Evolutionary conservation across 2,329 filamentous ascomycete species (phyloP).

Genomic region (Aspergillaceae sp.): DNA sequence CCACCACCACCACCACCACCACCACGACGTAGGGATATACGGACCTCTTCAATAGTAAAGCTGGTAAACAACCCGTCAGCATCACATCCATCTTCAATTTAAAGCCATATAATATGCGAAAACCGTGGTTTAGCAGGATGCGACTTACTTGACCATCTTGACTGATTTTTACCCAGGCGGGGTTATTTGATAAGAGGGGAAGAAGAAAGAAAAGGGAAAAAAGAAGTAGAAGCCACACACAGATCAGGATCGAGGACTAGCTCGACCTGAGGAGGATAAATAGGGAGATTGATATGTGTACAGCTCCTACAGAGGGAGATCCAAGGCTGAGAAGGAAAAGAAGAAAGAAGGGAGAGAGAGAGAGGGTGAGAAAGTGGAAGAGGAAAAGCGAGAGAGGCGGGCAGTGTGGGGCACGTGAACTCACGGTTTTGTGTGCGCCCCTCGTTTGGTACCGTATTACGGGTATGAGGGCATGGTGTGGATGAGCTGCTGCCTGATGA

Average conservation of each 20-base stretch:
- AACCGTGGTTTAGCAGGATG: not conserved
- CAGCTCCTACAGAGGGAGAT: constrained; percentile 29
- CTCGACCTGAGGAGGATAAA: constrained; percentile 32
- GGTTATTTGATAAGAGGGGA: constrained; percentile 16
- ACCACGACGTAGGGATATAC: constrained; percentile 22
- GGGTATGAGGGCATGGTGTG: too few relatives aligned
- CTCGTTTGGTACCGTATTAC: not conserved
- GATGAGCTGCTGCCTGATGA: too few relatives aligned
- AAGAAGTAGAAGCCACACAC: constrained; percentile 28
- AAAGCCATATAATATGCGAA: not conserved
- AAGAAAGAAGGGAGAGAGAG: constrained; percentile 18
- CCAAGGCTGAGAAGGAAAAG: constrained; percentile 22
- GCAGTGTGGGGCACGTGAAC: constrained; percentile 10
- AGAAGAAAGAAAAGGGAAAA: constrained; percentile 7
- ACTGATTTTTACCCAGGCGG: constrained; percentile 52
- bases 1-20: too few relatives aligned
- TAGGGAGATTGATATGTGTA: constrained; percentile 30
- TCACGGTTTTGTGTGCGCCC: constrained; percentile 14
- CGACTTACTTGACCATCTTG: constrained; percentile 99
- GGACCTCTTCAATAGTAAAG: constrained; percentile 92
- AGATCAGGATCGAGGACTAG: constrained; percentile 36
- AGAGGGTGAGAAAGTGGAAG: constrained; percentile 14
- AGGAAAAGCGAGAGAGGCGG: not conserved
- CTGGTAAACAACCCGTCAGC: constrained; percentile 45
- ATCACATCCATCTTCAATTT: constrained; percentile 1